Percentiles rank a stretch among this genome's conserved stretches.
These are phyloP conservation scores for Sphagnum contortum DNA, from an alignment of 225 moss, liverwort and hornwort genomes.

Conservation along the genomic window DNA sequence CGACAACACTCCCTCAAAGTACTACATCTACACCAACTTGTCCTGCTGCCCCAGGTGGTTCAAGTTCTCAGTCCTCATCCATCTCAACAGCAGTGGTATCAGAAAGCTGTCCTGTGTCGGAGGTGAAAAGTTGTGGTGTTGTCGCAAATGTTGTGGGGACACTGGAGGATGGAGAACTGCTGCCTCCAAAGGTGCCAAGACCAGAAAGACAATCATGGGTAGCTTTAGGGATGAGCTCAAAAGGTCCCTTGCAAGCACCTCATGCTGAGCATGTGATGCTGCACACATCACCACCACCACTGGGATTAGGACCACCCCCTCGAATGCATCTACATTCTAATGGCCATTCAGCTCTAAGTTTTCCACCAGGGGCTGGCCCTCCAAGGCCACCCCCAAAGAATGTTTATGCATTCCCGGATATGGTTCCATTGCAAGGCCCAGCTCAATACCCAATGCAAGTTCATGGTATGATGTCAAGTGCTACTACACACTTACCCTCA, in stretches of 20 bases:
- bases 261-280: constrained; percentile 10
- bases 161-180: constrained; percentile 12
- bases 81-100: background rate
- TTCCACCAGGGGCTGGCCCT: constrained; percentile 14
- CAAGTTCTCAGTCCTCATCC: background rate
- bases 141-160: background rate
- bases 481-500: constrained; percentile 21
- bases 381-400: constrained; percentile 30
- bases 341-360: constrained; percentile 7
- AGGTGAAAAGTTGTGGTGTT: constrained; percentile 7
- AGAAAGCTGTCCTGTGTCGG: constrained; percentile 1
- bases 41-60: background rate
- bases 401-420: constrained; percentile 29
- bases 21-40: too few relatives aligned
- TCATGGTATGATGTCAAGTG: constrained; percentile 14
- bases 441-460: constrained; percentile 12
- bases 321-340: constrained; percentile 33
- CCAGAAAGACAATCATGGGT: constrained; percentile 13
- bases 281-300: background rate
- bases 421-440: constrained; percentile 16
- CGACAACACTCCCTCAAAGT: too few relatives aligned
- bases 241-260: constrained; percentile 2
- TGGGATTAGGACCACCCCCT: constrained; percentile 11
- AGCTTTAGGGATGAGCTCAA: background rate
- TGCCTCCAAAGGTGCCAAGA: constrained; percentile 7